Conservation (phyloP, 148 eudicot genomes). For the Bassia scoparia region DNA sequence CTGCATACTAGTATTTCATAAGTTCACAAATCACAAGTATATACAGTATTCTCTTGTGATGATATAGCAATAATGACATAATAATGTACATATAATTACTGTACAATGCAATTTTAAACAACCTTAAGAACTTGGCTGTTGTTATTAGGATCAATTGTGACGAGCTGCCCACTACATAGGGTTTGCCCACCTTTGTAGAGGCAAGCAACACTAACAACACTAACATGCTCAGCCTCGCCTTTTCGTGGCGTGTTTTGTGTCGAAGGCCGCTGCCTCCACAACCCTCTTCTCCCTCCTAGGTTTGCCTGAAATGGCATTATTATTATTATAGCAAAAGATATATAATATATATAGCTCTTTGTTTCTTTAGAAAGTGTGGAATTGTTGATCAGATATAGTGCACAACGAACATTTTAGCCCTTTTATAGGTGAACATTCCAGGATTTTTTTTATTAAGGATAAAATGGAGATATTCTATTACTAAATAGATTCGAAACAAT, state of each 20-base stretch:
- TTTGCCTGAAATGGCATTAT: slow-evolving; percentile 20
- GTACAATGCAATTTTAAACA: background rate
- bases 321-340: background rate
- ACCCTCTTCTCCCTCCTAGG: background rate
- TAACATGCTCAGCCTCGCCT: background rate
- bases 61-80: no score
- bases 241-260: slow-evolving; percentile 14
- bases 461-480: no score
- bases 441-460: no score
- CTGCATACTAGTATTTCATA: no score
- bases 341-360: background rate
- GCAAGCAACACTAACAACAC: slow-evolving; percentile 1
- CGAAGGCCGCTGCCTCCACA: slow-evolving; percentile 5
- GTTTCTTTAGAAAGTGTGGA: background rate
- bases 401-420: no score
- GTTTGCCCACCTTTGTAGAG: slow-evolving; percentile 30
- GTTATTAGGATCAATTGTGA: slow-evolving; percentile 24
- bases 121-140: slow-evolving; percentile 25
- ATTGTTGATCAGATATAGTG: no score
- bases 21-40: no score
- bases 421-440: no score
- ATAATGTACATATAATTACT: no score
- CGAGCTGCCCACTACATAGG: slow-evolving; percentile 1
- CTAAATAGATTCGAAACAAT: no score
- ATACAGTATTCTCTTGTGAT: no score